These are phyloP conservation scores for Amesomyces nigricolor DNA, from an alignment of 2,329 filamentous ascomycete species.

Conservation along the genomic window DNA sequence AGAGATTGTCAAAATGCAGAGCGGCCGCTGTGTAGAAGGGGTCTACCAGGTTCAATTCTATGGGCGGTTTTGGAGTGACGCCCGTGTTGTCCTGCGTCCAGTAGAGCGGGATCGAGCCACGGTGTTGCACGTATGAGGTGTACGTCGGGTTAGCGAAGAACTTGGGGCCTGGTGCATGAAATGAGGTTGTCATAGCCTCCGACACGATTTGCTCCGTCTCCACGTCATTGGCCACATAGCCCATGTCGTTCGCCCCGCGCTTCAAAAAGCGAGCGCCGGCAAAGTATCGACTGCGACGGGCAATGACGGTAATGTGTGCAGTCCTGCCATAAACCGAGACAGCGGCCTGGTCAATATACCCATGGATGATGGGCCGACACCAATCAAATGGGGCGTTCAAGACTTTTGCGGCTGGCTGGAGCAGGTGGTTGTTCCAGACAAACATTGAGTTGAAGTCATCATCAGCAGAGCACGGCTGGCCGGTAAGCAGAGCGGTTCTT, in stretches of 20 bases:
- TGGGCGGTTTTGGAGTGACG: slow-evolving; percentile 92
- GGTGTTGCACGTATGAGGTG: slow-evolving; percentile 93
- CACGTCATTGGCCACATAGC: slow-evolving; percentile 96
- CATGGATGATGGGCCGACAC: slow-evolving; percentile 93
- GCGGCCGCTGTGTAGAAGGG: slow-evolving; percentile 93
- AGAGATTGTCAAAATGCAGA: slow-evolving; percentile 90
- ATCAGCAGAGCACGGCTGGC: slow-evolving; percentile 51
- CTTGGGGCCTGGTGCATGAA: slow-evolving; percentile 81
- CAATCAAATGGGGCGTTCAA: slow-evolving; percentile 85
- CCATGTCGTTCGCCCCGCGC: slow-evolving; percentile 86
- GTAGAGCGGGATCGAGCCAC: slow-evolving; percentile 92
- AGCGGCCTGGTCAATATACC: slow-evolving; percentile 87
- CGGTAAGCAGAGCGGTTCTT: slow-evolving; percentile 62
- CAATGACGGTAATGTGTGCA: slow-evolving; percentile 90
- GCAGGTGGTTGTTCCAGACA: slow-evolving; percentile 90
- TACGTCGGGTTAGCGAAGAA: slow-evolving; percentile 86
- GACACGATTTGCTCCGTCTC: slow-evolving; percentile 98
- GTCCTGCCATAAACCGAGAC: slow-evolving; percentile 81
- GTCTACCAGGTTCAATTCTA: slow-evolving; percentile 90
- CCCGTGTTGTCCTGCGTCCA: slow-evolving; percentile 97
- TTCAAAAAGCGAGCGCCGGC: slow-evolving; percentile 93
- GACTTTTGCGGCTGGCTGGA: slow-evolving; percentile 64
- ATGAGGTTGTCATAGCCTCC: slow-evolving; percentile 88
- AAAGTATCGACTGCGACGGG: slow-evolving; percentile 84
- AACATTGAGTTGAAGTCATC: slow-evolving; percentile 90